Evolutionary conservation across 2,329 filamentous ascomycete genomes (phyloP).

Genomic region (Aspergillus sp.): DNA sequence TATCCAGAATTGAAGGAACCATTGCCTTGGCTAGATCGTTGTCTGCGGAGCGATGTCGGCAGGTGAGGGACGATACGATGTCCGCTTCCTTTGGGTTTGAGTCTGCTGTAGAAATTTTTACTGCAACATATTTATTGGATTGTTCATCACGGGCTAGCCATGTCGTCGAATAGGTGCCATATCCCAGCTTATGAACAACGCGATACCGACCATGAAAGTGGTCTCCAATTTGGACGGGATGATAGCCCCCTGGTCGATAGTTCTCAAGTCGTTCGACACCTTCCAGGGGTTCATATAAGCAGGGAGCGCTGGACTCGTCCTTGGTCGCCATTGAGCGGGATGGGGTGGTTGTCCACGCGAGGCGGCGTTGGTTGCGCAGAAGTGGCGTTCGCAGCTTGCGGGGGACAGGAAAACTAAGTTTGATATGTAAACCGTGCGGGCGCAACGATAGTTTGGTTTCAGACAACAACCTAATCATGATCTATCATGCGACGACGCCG

Average conservation of each 20-base stretch:
- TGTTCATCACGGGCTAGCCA: conserved; percentile 27
- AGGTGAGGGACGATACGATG: conserved; percentile 6
- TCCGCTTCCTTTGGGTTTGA: conserved; percentile 12
- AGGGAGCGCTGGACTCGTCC: conserved; percentile 2
- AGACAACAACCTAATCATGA: neutral
- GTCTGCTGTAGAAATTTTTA: conserved; percentile 26
- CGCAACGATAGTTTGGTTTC: neutral
- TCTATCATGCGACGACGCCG: neutral
- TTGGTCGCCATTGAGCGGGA: conserved; percentile 11
- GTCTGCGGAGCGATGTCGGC: neutral
- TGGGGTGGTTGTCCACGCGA: neutral
- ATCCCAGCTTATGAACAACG: conserved; percentile 41
- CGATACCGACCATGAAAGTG: conserved; percentile 32
- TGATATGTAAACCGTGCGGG: neutral
- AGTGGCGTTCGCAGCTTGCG: neutral
- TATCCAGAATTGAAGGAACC: conserved; percentile 10
- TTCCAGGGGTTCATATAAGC: conserved; percentile 19
- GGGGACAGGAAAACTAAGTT: neutral
- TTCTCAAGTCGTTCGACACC: conserved; percentile 19
- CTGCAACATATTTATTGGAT: conserved; percentile 21
- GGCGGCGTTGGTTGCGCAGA: neutral
- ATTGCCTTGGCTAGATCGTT: conserved; percentile 1
- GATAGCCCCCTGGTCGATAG: conserved; percentile 27
- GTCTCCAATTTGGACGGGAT: conserved; percentile 28
- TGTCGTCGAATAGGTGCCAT: conserved; percentile 35